Percentiles rank a stretch among this genome's conserved stretches.
phyloP scores from a whole-genome alignment of 305 asterid genomes.

The Solanum hybrid region DNA sequence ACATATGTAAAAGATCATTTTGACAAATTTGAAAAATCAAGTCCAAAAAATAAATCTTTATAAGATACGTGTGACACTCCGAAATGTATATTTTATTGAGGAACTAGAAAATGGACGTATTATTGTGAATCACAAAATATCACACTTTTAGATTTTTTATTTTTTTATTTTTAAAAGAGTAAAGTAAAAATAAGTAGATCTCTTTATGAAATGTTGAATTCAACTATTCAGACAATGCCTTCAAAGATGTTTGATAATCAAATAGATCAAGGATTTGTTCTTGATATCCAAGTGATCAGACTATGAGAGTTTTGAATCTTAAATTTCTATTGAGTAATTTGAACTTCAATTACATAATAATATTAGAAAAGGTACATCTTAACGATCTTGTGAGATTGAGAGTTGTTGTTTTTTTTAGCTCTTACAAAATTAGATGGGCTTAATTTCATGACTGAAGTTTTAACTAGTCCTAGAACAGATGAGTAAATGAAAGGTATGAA shows the following conservation, averaged over 20 bases:
- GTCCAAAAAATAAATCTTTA: too few species aligned
- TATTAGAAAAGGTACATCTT: too few species aligned
- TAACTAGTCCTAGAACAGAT: too few species aligned
- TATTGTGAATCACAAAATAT: too few species aligned
- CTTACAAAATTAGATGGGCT: too few species aligned
- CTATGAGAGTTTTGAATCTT: background rate
- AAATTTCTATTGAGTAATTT: fast-evolving
- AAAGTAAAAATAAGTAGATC: too few species aligned
- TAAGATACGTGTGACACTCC: background rate
- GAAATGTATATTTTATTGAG: too few species aligned
- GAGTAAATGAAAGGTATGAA: too few species aligned
- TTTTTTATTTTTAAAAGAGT: too few species aligned
- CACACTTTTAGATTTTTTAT: background rate
- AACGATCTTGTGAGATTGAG: background rate
- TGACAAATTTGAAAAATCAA: background rate
- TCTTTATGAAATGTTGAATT: background rate
- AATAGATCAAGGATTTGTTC: background rate
- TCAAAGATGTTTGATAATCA: background rate
- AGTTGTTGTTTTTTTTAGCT: too few species aligned
- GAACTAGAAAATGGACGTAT: too few species aligned
- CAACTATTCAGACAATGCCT: background rate
- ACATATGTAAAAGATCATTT: background rate
- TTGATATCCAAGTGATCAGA: background rate
- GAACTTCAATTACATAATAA: background rate
- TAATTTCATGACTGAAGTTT: too few species aligned